Conservation (phyloP, 306 rosid species). For the Vicia villosa region DNA sequence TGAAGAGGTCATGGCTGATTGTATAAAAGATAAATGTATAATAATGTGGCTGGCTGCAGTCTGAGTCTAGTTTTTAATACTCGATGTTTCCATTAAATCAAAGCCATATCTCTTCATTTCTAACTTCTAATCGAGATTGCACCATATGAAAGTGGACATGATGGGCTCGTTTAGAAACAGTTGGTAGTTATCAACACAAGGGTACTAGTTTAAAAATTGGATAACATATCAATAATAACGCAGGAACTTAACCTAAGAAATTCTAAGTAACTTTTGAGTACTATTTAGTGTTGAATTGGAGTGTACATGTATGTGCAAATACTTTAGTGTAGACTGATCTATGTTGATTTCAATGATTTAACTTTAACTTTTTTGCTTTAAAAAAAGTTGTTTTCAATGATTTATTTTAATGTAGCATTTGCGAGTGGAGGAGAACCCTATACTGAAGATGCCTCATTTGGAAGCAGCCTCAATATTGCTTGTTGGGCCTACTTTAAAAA, state of each 20-base stretch:
- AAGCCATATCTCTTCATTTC: neutral
- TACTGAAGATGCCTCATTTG: slow-evolving; percentile 86
- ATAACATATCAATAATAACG: neutral
- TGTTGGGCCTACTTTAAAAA: slow-evolving; percentile 90
- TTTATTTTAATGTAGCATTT: slow-evolving; percentile 71
- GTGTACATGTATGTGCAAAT: neutral
- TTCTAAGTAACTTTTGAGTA: neutral
- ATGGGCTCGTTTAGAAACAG: slow-evolving; percentile 9
- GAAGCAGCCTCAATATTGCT: slow-evolving; percentile 97
- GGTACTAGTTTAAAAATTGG: neutral
- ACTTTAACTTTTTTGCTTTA: neutral
- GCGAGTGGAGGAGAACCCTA: slow-evolving; percentile 96
- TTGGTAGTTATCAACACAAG: neutral
- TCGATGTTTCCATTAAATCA: neutral
- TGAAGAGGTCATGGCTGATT: neutral
- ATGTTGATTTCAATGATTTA: slow-evolving; percentile 34
- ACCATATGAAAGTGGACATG: slow-evolving; percentile 1
- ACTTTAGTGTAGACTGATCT: slow-evolving; percentile 11
- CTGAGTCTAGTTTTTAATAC: neutral
- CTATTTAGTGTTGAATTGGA: slow-evolving; percentile 20
- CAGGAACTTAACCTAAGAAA: neutral
- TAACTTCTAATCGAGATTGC: neutral
- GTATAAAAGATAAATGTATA: neutral
- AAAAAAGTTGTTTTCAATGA: neutral
- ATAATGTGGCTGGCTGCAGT: neutral